phyloP scores from a whole-genome alignment of 805 yeast species.

The Wickerhamiella brachini region DNA sequence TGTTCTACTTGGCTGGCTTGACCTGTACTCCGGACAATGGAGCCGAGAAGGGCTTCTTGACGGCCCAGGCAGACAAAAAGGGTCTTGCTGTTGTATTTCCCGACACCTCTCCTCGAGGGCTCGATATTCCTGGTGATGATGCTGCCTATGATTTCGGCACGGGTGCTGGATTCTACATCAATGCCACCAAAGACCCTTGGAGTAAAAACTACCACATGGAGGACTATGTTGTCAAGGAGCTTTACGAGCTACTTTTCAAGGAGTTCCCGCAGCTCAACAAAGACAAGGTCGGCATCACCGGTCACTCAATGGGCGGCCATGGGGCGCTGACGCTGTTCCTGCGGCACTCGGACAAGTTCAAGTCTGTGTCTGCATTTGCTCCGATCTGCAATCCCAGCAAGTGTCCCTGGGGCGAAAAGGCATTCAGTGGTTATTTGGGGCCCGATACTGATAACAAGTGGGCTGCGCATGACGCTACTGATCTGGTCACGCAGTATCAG shows the following conservation, averaged over 20 bases:
- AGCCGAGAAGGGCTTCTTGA: constrained; percentile 70
- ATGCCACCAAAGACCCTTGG: constrained; percentile 69
- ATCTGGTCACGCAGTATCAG: constrained; percentile 42
- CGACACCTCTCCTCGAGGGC: constrained; percentile 93
- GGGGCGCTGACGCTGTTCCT: constrained; percentile 71
- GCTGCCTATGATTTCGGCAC: constrained; percentile 84
- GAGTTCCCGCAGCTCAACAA: constrained; percentile 36
- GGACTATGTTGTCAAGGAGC: constrained; percentile 63
- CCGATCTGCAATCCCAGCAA: constrained; percentile 73
- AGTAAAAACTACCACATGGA: constrained; percentile 69
- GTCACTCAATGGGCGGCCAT: constrained; percentile 98
- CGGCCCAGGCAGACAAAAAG: constrained; percentile 60
- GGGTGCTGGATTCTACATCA: constrained; percentile 90
- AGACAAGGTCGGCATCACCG: constrained; percentile 59
- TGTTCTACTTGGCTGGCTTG: constrained; percentile 73
- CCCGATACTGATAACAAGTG: constrained; percentile 39
- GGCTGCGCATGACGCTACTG: constrained; percentile 74
- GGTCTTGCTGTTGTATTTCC: constrained; percentile 88
- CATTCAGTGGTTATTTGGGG: constrained; percentile 69
- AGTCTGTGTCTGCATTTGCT: constrained; percentile 77
- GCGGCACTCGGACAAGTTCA: constrained; percentile 56
- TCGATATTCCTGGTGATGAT: constrained; percentile 60
- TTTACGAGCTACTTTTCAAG: constrained; percentile 38
- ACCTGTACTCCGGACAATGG: constrained; percentile 92
- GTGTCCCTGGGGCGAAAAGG: constrained; percentile 81